Evolutionary conservation across 2,329 filamentous ascomycete genomes (phyloP), one percentile per base, ranked within the genome.

Genomic region (Raffaelea arxii): DNA sequence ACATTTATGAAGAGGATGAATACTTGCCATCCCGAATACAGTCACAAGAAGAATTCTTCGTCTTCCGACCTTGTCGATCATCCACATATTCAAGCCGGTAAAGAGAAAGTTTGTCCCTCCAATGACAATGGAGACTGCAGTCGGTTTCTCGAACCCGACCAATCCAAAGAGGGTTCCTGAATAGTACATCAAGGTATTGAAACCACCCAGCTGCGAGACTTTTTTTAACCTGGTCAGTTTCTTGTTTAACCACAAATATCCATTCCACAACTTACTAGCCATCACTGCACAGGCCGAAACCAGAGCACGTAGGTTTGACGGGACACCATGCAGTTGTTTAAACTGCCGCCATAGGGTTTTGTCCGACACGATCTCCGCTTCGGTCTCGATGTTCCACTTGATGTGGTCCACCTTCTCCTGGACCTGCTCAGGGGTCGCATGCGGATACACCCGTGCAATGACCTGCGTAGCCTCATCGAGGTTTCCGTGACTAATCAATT

Each of bases 171-270:
- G 86, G 5, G 85, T 88, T 4, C 84, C 84, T 1, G 84, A 87
- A 60, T 87, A 94, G 63, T 94, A 94, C 87, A 94, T 94, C 22
- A 94, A 70, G 16, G 84, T 89, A 65, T 94, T 94, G 35, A 44
- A 44, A n/a, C 43, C 43, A 25, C 32, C 27, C n/a, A 44, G 43
- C 30, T 44, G 43, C 36, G 36, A 39, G 3, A 45, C 40, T n/a
- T n/a, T n/a, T n/a, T n/a, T n/a, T n/a, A n/a, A n/a, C n/a, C n/a
- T n/a, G n/a, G n/a, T n/a, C n/a, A n/a, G n/a, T n/a, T n/a, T n/a
- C n/a, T n/a, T n/a, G n/a, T n/a, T n/a, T n/a, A n/a, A n/a, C n/a
- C n/a, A n/a, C n/a, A n/a, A n/a, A n/a, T n/a, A n/a, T n/a, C n/a
- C n/a, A n/a, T n/a, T n/a, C n/a, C n/a, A n/a, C n/a, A n/a, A n/a